These are phyloP conservation scores for Stellera chamaejasme DNA, from an alignment of 345 rosid genomes.

Conservation along the genomic window DNA sequence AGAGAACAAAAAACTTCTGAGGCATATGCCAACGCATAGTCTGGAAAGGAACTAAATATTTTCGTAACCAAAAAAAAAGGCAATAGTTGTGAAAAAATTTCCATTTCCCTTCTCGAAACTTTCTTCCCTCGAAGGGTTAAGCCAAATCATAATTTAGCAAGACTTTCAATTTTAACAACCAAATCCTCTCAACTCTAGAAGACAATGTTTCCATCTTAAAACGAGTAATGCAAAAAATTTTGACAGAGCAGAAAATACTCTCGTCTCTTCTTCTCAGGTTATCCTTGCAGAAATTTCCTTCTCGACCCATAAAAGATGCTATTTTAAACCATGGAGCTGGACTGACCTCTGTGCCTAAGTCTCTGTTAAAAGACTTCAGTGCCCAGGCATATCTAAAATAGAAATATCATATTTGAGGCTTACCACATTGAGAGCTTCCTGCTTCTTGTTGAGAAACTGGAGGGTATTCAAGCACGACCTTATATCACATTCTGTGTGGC, in stretches of 20 bases:
- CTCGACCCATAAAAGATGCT: background rate
- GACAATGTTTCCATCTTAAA: no score
- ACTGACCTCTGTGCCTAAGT: background rate
- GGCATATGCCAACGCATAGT: background rate
- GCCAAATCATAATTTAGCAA: no score
- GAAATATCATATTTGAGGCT: slow-evolving; percentile 15
- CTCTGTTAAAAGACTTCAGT: slow-evolving; percentile 4
- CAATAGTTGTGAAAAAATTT: background rate
- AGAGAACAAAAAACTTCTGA: no score
- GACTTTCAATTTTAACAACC: no score
- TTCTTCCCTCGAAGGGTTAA: no score
- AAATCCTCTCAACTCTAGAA: no score
- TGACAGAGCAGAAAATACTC: background rate
- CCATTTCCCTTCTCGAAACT: background rate
- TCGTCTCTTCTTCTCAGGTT: background rate
- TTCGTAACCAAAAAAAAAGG: no score
- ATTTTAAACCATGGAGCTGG: slow-evolving; percentile 2
- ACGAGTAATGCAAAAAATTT: no score
- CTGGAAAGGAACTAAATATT: background rate
- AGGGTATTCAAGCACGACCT: slow-evolving; percentile 93
- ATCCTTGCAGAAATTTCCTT: slow-evolving; percentile 1
- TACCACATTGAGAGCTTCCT: slow-evolving; percentile 78
- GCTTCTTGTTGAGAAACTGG: slow-evolving; percentile 91
- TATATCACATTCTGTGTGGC: slow-evolving; percentile 78
- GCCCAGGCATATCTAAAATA: background rate